phyloP scores from a whole-genome alignment of 169 alveolate genomes.

The Eimeria praecox region DNA sequence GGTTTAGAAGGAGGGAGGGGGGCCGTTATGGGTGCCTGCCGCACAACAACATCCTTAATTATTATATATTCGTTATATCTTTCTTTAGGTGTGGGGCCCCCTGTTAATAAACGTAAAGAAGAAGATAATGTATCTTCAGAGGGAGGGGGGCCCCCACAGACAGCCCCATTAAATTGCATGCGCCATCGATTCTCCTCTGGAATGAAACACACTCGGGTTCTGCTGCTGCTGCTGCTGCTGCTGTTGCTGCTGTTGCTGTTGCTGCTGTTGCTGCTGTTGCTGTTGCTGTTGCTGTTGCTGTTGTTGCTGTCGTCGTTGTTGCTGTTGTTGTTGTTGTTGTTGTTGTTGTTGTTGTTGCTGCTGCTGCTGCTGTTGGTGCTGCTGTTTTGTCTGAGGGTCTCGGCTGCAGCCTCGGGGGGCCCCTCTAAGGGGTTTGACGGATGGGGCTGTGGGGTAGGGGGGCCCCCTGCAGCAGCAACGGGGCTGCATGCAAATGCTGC shows the following conservation, averaged over 20 bases:
- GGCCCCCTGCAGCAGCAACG: too few relatives aligned
- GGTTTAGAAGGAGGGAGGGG: slow-evolving; percentile 21
- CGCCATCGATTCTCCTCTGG: slow-evolving; percentile 29
- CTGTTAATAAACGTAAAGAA: too few relatives aligned
- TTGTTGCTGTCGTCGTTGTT: neutral
- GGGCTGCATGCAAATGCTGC: too few relatives aligned
- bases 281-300: neutral
- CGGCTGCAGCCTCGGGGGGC: neutral
- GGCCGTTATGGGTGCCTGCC: slow-evolving; percentile 46
- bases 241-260: neutral
- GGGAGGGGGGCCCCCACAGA: neutral
- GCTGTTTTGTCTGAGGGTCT: neutral
- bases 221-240: neutral
- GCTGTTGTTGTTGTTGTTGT: neutral
- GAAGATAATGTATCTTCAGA: neutral
- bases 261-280: neutral
- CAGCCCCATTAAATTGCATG: neutral
- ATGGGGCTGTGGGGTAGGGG: neutral
- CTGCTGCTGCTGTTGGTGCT: neutral
- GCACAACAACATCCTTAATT: slow-evolving; percentile 14
- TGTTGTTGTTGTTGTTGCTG: neutral
- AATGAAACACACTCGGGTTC: neutral
- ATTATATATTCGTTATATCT: neutral
- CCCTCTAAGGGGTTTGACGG: neutral
- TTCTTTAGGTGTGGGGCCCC: slow-evolving; percentile 35